phyloP scores from a whole-genome alignment of 768 basidiomycete genomes.

The Mycena polygramma region DNA sequence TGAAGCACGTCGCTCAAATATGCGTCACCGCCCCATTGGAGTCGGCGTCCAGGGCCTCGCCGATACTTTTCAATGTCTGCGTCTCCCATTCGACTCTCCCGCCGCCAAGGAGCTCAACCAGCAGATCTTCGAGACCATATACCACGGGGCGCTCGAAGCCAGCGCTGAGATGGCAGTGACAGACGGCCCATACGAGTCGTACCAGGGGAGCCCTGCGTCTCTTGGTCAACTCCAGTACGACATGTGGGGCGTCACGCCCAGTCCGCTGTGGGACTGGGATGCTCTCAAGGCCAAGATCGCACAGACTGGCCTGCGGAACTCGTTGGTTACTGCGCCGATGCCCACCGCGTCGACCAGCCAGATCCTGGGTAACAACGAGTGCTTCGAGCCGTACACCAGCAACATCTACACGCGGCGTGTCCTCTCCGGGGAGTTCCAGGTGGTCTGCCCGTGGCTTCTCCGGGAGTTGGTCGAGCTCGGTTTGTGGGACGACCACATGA shows the following conservation, averaged over 20 bases:
- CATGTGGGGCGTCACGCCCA: constrained; percentile 81
- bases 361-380: constrained; percentile 88
- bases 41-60: constrained; percentile 88
- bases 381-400: constrained; percentile 89
- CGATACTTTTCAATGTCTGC: constrained; percentile 85
- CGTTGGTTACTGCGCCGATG: constrained; percentile 83
- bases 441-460: constrained; percentile 88
- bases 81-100: constrained; percentile 81
- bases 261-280: constrained; percentile 80
- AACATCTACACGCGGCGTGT: constrained; percentile 91
- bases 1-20: constrained; percentile 80
- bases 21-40: constrained; percentile 86
- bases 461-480: constrained; percentile 82
- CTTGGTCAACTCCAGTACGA: constrained; percentile 81
- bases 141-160: constrained; percentile 82
- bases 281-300: constrained; percentile 78
- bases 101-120: constrained; percentile 78
- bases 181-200: constrained; percentile 78
- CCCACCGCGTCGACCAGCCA: constrained; percentile 89
- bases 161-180: constrained; percentile 76
- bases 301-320: constrained; percentile 77
- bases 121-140: constrained; percentile 90
- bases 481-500: constrained; percentile 70
- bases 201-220: constrained; percentile 76
- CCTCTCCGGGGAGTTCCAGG: constrained; percentile 87